Conservation (phyloP, 2,329 filamentous ascomycete genomes). For the Dothideomycetes sp. region DNA sequence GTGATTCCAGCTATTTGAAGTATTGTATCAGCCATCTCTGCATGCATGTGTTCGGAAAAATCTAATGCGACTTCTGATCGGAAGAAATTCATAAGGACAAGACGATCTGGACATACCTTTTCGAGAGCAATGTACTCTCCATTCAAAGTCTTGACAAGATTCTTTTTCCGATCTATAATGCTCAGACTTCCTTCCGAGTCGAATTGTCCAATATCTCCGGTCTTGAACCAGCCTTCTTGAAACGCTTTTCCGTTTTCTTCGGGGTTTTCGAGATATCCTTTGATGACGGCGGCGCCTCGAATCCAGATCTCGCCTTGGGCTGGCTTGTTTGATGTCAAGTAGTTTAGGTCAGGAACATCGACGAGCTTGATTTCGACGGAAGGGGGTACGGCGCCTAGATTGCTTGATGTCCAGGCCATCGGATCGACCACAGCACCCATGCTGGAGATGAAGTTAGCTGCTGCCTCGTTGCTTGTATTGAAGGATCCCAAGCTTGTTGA, state of each 20-base stretch:
- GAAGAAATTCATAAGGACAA: too few relatives aligned
- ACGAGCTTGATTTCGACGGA: constrained; percentile 85
- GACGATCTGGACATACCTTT: too few relatives aligned
- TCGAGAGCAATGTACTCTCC: constrained; percentile 97
- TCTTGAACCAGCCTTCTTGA: constrained; percentile 94
- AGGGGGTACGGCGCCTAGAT: constrained; percentile 69
- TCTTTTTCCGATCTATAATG: constrained; percentile 96
- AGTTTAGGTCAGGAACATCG: constrained; percentile 80
- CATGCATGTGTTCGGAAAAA: too few relatives aligned
- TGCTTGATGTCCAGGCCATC: constrained; percentile 67
- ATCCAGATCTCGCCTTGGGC: constrained; percentile 92
- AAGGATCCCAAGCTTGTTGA: constrained; percentile 55
- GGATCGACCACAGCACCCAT: constrained; percentile 78
- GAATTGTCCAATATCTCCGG: constrained; percentile 90
- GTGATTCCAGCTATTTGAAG: constrained; percentile 80
- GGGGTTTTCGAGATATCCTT: constrained; percentile 74
- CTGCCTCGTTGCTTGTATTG: too few relatives aligned
- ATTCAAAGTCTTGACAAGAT: constrained; percentile 88
- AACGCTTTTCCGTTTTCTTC: constrained; percentile 72
- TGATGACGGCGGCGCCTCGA: constrained; percentile 64
- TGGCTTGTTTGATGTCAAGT: constrained; percentile 62
- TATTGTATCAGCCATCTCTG: too few relatives aligned
- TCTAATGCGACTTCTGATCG: too few relatives aligned
- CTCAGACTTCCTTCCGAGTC: constrained; percentile 68
- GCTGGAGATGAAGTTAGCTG: too few relatives aligned